Base-by-base conservation (phyloP, 306 rosid genomes). In the Vicia villosa region DNA sequence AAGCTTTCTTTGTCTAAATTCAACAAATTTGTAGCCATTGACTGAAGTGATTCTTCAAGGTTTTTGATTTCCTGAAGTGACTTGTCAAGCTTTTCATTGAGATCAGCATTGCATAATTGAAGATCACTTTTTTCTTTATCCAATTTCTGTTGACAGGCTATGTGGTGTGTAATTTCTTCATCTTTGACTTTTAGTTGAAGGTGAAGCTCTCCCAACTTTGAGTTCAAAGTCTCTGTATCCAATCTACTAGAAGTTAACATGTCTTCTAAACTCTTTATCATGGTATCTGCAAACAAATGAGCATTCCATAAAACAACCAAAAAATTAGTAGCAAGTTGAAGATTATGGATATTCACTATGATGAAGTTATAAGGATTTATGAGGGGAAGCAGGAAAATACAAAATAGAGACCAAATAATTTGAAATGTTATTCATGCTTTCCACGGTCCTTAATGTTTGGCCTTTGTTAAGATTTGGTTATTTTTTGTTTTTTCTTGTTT, bases 251-350 rank as follows among this genome's bases (percentile, higher is more conserved):
- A 69, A 43, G 82, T 75, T 41, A 88, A 49, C 40, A 83, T 77
- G 74, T 84, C 87, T 72, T 87, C 90, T 63, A 88, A 84, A 65
- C 73, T 85, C 86, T 82, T 86, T 63, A 83, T 84, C 80, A 83
- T 70, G 20, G 45, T 65, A 73, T 88, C 98, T 94, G 96, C 83
- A 84, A 61, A 57, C 28, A 78, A 82, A 77, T 40, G 55, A 42
- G 30, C 50, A 26, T 37, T 74, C 46, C 70, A 68, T 51, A 46
- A 65, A 68, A 34, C 30, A 77, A 42, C 43, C n/a, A n/a, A 66
- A 47, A 56, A 74, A 37, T 75, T 64, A 74, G 63, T 28, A 28
- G 60, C 40, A 59, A 74, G 37, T 34, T 28, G 36, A 70, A 14
- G 59, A 52, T 26, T 17, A 17, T 60, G 70, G 54, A 62, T 20